Evolutionary conservation across 805 yeast species (phyloP).

Genomic region (Teunomyces atbi): DNA sequence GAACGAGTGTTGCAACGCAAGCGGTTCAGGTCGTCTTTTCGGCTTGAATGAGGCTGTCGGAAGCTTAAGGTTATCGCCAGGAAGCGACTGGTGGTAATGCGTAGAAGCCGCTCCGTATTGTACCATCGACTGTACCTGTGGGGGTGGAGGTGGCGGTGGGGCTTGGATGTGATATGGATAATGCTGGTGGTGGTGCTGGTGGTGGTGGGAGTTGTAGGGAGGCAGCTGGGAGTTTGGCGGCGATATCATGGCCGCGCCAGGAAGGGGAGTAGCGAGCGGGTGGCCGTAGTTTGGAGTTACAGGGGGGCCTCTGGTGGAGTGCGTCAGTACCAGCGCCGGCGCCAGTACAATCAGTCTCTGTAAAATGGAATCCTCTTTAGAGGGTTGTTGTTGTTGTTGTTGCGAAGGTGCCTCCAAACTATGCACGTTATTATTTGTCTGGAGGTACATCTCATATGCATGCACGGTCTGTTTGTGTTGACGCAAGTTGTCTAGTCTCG

Average conservation of each 20-base stretch:
- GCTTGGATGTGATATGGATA: slow-evolving; percentile 6
- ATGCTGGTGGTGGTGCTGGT: slow-evolving; percentile 17
- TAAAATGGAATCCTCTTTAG: slow-evolving; percentile 3
- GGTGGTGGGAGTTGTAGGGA: slow-evolving; percentile 14
- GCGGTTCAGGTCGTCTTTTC: slow-evolving; percentile 40
- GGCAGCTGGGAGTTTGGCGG: slow-evolving; percentile 29
- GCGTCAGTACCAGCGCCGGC: neutral
- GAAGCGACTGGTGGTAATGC: neutral
- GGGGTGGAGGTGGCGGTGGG: slow-evolving; percentile 5
- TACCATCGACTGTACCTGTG: neutral
- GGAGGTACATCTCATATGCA: slow-evolving; percentile 35
- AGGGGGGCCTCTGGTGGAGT: neutral
- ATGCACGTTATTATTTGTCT: slow-evolving; percentile 2
- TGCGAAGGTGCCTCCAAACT: neutral
- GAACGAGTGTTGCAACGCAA: slow-evolving; percentile 34
- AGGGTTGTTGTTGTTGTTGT: slow-evolving; percentile 8
- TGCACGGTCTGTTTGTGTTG: slow-evolving; percentile 83
- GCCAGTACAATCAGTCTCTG: neutral
- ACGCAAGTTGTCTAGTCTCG: slow-evolving; percentile 81
- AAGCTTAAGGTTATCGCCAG: slow-evolving; percentile 12
- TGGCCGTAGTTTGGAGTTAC: neutral
- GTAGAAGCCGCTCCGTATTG: neutral
- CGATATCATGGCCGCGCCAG: slow-evolving; percentile 14
- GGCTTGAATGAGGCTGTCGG: slow-evolving; percentile 33
- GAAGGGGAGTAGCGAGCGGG: neutral